A percentile compares a stretch with the other conserved stretches of the same genome.
phyloP scores from a whole-genome alignment of 768 basidiomycete species.

The Psilocybe subaeruginosa region DNA sequence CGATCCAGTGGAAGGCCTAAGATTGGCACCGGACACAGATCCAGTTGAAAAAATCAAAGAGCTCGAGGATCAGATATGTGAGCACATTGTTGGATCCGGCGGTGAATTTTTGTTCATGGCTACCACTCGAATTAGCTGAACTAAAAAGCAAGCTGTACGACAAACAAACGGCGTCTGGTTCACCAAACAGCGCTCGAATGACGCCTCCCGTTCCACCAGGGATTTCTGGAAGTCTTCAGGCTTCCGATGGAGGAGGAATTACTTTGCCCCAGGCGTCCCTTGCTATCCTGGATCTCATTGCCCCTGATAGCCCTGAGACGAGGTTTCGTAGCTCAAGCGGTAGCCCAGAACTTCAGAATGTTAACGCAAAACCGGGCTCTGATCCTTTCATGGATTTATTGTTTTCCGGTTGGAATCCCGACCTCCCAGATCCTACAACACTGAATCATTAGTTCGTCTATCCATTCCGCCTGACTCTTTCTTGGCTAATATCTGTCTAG shows the following conservation, averaged over 20 bases:
- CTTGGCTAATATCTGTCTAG: constrained; percentile 38
- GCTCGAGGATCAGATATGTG: constrained; percentile 80
- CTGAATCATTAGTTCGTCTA: constrained; percentile 73
- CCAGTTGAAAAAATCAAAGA: constrained; percentile 78
- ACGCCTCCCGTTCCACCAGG: constrained; percentile 22
- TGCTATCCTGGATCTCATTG: constrained; percentile 42
- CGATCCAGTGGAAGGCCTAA: constrained; percentile 83
- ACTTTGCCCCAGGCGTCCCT: constrained; percentile 49
- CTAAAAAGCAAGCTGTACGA: constrained; percentile 67
- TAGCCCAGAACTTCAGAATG: constrained; percentile 53
- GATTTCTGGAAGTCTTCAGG: constrained; percentile 22
- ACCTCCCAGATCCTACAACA: constrained; percentile 75
- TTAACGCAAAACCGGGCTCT: constrained; percentile 36
- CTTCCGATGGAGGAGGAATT: constrained; percentile 38
- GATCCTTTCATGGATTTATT: constrained; percentile 69
- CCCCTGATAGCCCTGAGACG: constrained; percentile 38
- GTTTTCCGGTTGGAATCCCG: constrained; percentile 83
- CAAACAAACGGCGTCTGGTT: constrained; percentile 42
- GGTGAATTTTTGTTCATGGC: background rate
- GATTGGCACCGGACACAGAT: constrained; percentile 76
- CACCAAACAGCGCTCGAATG: constrained; percentile 28
- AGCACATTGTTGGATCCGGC: constrained; percentile 1
- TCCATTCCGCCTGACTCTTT: constrained; percentile 5
- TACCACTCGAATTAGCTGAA: constrained; percentile 45
- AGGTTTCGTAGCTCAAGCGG: constrained; percentile 46